Evolutionary conservation across 345 rosid genomes (phyloP).

Genomic region (Salix viminalis): DNA sequence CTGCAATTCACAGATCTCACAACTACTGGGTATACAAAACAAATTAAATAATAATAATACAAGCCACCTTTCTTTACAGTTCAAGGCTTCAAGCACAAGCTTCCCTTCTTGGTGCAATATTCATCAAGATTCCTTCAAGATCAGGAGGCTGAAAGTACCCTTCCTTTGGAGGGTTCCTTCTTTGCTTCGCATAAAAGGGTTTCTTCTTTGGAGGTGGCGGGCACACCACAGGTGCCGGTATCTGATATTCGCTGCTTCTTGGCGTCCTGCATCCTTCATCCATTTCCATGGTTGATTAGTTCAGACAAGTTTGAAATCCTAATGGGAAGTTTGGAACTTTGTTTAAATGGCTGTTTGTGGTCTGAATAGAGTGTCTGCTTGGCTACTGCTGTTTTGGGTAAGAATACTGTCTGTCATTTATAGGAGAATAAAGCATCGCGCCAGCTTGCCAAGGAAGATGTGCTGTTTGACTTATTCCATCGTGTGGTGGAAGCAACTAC

Average conservation of each 20-base stretch:
- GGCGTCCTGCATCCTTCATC: constrained; percentile 57
- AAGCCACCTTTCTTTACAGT: too few relatives aligned
- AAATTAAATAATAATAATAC: background rate
- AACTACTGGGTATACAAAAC: background rate
- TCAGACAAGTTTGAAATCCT: background rate
- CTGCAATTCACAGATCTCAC: background rate
- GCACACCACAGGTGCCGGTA: constrained; percentile 33
- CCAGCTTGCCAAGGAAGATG: constrained; percentile 37
- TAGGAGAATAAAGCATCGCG: background rate
- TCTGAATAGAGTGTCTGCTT: background rate
- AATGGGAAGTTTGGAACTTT: background rate
- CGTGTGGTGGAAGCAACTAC: constrained; percentile 30
- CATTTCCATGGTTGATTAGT: constrained; percentile 12
- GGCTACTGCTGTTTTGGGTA: background rate
- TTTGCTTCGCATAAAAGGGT: constrained; percentile 8
- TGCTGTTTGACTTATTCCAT: constrained; percentile 19
- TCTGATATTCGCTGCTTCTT: constrained; percentile 33
- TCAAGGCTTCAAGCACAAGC: constrained; percentile 29
- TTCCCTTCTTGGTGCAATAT: constrained; percentile 28
- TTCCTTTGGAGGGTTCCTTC: constrained; percentile 42
- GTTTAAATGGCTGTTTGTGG: background rate
- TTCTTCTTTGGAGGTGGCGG: constrained; percentile 72
- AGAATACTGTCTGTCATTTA: background rate
- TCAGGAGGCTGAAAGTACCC: constrained; percentile 74
- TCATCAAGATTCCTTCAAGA: constrained; percentile 49